Evolutionary conservation across 345 rosid species (phyloP), one percentile per base, ranked within the genome.

Genomic region (Clarkia xantiana): DNA sequence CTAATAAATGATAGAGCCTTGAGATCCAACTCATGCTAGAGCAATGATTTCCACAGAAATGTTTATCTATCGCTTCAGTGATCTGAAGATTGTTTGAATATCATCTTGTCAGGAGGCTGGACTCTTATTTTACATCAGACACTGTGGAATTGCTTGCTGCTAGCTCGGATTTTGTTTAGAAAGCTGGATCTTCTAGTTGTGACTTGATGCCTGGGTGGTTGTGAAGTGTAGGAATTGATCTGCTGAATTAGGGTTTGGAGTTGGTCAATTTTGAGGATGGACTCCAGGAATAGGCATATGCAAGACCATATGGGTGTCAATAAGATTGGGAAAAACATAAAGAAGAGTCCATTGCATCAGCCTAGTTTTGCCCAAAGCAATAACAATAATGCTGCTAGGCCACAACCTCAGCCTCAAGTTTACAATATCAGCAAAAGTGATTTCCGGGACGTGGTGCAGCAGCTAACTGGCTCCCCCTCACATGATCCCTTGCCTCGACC

Each of bases 401-500:
- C 78, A 54, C 86, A 84, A 64, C 94, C 94, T 54, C 97, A 80
- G 71, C 80, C 80, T 45, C 94, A 85, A 59, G 94, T 89, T 58
- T 89, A 89, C 67, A 89, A 85, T 65, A 85, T 89, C 46, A 85
- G 84, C 83, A 89, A 89, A 85, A 82, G 74, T 52, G 85, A 89
- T 48, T 89, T 89, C 43, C 69, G 90, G 50, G 85, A 76, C 57
- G 68, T 85, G 55, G 97, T 85, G 73, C 97, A 89, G 75, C 87
- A 80, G 64, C 75, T 89, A 10, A 89, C 95, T 0, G 95, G 97
- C 53, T 84, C 97, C 25, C 86, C 86, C 14, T 71, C 86, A 1
- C 84, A 49, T 23, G 90, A 89, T 15, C 77, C 68, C 55, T 66
- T 78, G 68, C 94, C 94, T 44, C 79, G 76, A 38, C 97, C 97